Conservation (phyloP, 2,329 filamentous ascomycete species). For the Phaeoacremonium minimum region DNA sequence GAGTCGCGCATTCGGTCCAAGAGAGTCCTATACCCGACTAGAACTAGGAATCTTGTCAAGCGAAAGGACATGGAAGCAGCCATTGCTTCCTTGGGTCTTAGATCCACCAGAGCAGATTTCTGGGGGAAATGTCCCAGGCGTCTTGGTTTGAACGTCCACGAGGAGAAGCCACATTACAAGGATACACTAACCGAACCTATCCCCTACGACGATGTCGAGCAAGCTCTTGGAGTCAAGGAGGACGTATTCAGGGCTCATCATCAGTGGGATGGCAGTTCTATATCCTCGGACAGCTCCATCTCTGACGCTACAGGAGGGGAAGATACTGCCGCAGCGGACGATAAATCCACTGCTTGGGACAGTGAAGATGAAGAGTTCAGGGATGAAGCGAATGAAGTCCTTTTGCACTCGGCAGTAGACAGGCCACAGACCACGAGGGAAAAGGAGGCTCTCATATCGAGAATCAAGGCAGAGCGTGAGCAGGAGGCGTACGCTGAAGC, state of each 20-base stretch:
- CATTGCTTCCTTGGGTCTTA: constrained; percentile 39
- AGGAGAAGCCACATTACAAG: constrained; percentile 20
- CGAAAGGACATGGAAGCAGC: constrained; percentile 45
- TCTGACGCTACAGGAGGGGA: not conserved
- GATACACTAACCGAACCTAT: constrained; percentile 24
- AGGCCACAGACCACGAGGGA: constrained; percentile 31
- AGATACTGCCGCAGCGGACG: not conserved
- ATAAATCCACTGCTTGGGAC: constrained; percentile 1
- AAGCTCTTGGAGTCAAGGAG: constrained; percentile 21
- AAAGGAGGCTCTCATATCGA: constrained; percentile 24
- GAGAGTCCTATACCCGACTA: constrained; percentile 17
- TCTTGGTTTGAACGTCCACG: constrained; percentile 41
- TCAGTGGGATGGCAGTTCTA: constrained; percentile 1
- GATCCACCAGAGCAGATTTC: constrained; percentile 29
- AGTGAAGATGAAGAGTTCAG: constrained; percentile 8
- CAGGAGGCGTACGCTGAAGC: constrained; percentile 40
- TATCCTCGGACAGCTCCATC: constrained; percentile 3
- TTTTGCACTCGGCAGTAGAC: constrained; percentile 33
- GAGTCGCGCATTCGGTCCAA: constrained; percentile 61
- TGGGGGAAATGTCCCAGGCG: constrained; percentile 46
- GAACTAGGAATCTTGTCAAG: constrained; percentile 28
- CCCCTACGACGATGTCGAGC: constrained; percentile 40
- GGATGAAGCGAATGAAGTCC: constrained; percentile 35
- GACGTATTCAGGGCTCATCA: not conserved
- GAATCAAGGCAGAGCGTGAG: constrained; percentile 33